Base-by-base conservation (phyloP, 208 protist genomes). In the Phytomonas francai region DNA sequence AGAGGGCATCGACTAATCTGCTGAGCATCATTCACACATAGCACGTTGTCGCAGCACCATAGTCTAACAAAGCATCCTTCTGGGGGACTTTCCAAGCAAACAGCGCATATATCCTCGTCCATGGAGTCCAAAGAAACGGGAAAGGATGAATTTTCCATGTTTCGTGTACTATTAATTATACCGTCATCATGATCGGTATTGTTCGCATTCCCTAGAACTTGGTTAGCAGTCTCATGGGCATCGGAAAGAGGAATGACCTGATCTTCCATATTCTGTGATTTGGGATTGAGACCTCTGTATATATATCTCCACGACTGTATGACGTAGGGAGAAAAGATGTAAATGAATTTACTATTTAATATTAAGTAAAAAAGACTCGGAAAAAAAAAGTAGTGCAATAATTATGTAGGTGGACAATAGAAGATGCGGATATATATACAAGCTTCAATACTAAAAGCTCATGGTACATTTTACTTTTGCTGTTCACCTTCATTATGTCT, bases 21-120 rank as follows among this genome's bases (percentile, higher is more conserved):
- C 63, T 92, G 81, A 0, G 89, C 89, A 61, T 95, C 89, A 14
- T 59, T 65, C 49, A 93, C 85, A 65, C 89, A 95, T 12, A 95
- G 71, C 1, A 90, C 76, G 65, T 95, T 95, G 19, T 80, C 78
- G 69, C 89, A 95, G 68, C 89, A 95, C 85, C 83, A 90, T 56
- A 91, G 66, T 71, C 88, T 78, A 28, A 91, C 87, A 69, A 84
- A 91, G 65, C 65, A 75, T 57, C 79, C 83, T 0, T 72, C 67
- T 16, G 56, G 62, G 1, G 89, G 89, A 3, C 49, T 63, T 61
- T 95, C 89, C 22, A 95, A 77, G 63, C 89, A 95, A 11, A 95
- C 83, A n/a, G 87, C 89, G 65, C 89, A 95, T 45, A 88, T 76
- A 61, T 91, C 86, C 19, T 89, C 83, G 25, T 89, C 88, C 14